Conservation (phyloP, 2,329 filamentous ascomycete species). For the Monosporascus sp. region DNA sequence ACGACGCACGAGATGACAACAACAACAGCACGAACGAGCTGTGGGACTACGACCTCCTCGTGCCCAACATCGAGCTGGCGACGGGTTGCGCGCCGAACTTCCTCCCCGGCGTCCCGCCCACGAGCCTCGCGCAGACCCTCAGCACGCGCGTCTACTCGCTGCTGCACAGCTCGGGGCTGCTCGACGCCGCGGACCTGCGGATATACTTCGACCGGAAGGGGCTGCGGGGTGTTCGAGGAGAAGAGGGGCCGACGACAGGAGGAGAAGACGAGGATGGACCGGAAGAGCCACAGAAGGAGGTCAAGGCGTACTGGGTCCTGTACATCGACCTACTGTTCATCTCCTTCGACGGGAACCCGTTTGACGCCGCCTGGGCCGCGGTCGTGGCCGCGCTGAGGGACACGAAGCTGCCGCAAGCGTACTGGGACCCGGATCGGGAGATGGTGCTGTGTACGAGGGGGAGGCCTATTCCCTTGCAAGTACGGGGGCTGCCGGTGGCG, state of each 20-base stretch:
- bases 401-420: slow-evolving; percentile 70
- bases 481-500: slow-evolving; percentile 67
- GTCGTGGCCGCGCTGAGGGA: slow-evolving; percentile 75
- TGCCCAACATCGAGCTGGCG: slow-evolving; percentile 88
- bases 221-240: slow-evolving; percentile 28
- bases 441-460: slow-evolving; percentile 67
- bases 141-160: slow-evolving; percentile 75
- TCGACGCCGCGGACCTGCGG: slow-evolving; percentile 63
- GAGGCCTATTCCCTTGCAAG: slow-evolving; percentile 48
- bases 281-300: slow-evolving; percentile 23
- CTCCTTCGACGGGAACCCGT: slow-evolving; percentile 84
- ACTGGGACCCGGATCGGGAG: slow-evolving; percentile 80
- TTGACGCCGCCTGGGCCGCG: slow-evolving; percentile 86
- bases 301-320: slow-evolving; percentile 89
- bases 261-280: slow-evolving; percentile 14
- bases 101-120: slow-evolving; percentile 77
- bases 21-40: slow-evolving; percentile 39
- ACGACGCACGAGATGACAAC: slow-evolving; percentile 26
- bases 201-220: slow-evolving; percentile 50
- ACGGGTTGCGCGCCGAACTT: slow-evolving; percentile 86
- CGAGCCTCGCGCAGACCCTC: slow-evolving; percentile 74
- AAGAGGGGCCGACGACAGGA: slow-evolving; percentile 27
- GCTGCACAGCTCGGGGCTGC: slow-evolving; percentile 63
- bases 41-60: slow-evolving; percentile 65
- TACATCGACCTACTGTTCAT: slow-evolving; percentile 96